Evolutionary conservation across 2,329 filamentous ascomycete genomes (phyloP).

Genomic region (Neofusicoccum ribis): DNA sequence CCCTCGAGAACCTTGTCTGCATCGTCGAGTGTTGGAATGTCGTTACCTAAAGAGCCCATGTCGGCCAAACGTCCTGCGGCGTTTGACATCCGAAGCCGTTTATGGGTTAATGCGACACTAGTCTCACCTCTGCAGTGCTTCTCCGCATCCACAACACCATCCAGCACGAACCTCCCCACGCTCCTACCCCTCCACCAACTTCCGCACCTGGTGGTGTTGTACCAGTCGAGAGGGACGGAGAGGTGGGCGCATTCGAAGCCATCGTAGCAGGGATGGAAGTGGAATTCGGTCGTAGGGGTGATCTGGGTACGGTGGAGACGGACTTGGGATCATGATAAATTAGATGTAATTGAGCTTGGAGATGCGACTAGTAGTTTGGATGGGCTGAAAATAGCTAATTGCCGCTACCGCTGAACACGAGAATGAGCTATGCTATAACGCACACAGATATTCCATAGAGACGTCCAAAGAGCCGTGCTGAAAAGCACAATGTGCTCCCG

Average conservation of each 20-base stretch:
- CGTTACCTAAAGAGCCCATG: background rate
- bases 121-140: background rate
- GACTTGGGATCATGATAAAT: too few relatives aligned
- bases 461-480: background rate
- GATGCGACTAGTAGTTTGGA: too few relatives aligned
- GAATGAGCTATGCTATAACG: background rate
- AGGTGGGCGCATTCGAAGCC: conserved; percentile 4
- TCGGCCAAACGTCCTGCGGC: too few relatives aligned
- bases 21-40: conserved; percentile 28
- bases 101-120: too few relatives aligned
- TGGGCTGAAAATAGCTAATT: too few relatives aligned
- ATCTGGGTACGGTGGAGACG: background rate
- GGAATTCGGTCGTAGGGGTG: background rate
- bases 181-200: conserved; percentile 21
- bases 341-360: too few relatives aligned
- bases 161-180: conserved; percentile 39
- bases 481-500: background rate
- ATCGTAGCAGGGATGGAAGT: background rate
- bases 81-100: too few relatives aligned
- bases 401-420: too few relatives aligned
- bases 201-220: background rate
- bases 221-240: background rate
- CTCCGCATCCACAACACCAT: conserved; percentile 45
- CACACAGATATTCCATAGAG: too few relatives aligned
- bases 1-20: conserved; percentile 44